These are phyloP conservation scores for Acidomyces sp. DNA, from an alignment of 495 filamentous ascomycete species.

Conservation along the genomic window DNA sequence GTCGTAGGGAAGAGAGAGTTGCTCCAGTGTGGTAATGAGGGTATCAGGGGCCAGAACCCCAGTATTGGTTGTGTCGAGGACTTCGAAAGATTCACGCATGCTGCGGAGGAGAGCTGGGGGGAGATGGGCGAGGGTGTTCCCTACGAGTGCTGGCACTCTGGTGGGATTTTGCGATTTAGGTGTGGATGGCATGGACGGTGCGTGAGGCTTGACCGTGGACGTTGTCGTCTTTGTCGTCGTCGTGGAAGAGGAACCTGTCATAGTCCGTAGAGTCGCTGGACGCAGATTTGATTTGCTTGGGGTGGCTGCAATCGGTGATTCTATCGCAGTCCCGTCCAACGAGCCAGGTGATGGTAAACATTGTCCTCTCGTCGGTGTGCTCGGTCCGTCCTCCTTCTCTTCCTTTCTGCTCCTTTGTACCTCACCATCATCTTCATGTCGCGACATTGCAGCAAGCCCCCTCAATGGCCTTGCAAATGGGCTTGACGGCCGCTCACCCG, in stretches of 20 bases:
- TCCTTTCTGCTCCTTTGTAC: too few species aligned
- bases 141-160: neutral
- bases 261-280: slow-evolving; percentile 7
- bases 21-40: slow-evolving; percentile 65
- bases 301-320: neutral
- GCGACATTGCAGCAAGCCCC: too few species aligned
- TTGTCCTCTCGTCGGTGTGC: neutral
- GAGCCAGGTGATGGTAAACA: slow-evolving; percentile 1
- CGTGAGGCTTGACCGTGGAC: slow-evolving; percentile 3
- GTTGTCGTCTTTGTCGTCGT: slow-evolving; percentile 8
- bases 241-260: slow-evolving; percentile 9
- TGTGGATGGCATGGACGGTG: neutral
- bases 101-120: slow-evolving; percentile 28
- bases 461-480: slow-evolving; percentile 16
- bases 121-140: slow-evolving; percentile 22
- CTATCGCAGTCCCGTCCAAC: slow-evolving; percentile 4
- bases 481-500: slow-evolving; percentile 7
- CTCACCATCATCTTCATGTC: too few species aligned
- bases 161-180: slow-evolving; percentile 4
- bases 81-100: slow-evolving; percentile 74
- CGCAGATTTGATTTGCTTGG: slow-evolving; percentile 9
- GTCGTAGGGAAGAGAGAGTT: slow-evolving; percentile 49
- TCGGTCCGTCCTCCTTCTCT: neutral
- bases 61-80: slow-evolving; percentile 71
- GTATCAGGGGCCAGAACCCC: slow-evolving; percentile 62